Conservation (phyloP, 371 early-diverging fungal genomes). For the Lichtheimia hyalospora region DNA sequence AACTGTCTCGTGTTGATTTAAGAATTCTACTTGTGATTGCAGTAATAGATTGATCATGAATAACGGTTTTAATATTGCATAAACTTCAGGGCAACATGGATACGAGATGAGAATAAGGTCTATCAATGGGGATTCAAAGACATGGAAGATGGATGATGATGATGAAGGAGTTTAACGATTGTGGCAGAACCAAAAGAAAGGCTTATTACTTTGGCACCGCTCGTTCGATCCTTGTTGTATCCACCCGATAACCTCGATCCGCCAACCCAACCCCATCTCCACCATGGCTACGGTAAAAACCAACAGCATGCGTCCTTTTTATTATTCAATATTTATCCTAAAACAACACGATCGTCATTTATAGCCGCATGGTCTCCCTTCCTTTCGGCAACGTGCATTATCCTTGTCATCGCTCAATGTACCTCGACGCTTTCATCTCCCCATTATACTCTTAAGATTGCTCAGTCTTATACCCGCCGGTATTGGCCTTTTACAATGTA, state of each 20-base stretch:
- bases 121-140: too few relatives aligned
- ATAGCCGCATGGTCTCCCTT: slow-evolving; percentile 18
- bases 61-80: too few relatives aligned
- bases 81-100: too few relatives aligned
- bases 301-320: too few relatives aligned
- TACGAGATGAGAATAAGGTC: too few relatives aligned
- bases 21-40: too few relatives aligned
- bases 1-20: too few relatives aligned
- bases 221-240: not conserved
- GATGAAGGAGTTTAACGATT: too few relatives aligned
- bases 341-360: not conserved
- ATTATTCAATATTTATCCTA: not conserved
- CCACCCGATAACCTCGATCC: not conserved
- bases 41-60: too few relatives aligned
- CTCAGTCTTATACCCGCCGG: slow-evolving; percentile 50
- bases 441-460: slow-evolving; percentile 37
- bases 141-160: too few relatives aligned
- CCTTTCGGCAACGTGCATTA: slow-evolving; percentile 32
- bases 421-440: slow-evolving; percentile 39
- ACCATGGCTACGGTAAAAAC: slow-evolving; percentile 1
- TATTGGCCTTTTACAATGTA: slow-evolving; percentile 46
- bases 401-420: slow-evolving; percentile 42
- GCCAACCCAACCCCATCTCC: slow-evolving; percentile 1
- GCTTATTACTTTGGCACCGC: too few relatives aligned
- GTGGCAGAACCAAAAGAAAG: too few relatives aligned